These are phyloP conservation scores for Plasmodium berghei DNA, from an alignment of 169 alveolate species.

Conservation along the genomic window DNA sequence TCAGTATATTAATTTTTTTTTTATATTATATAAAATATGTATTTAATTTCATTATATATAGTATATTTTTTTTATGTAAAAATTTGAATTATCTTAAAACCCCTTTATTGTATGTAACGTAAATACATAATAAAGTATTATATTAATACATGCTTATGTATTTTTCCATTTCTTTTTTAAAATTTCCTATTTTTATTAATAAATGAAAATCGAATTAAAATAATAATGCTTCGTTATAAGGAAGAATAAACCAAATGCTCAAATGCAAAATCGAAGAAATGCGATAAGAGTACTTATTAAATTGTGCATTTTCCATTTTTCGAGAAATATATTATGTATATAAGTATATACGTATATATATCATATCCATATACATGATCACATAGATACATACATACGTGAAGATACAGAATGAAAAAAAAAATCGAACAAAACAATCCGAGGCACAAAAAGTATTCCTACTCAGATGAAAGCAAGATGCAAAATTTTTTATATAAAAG, in stretches of 20 bases:
- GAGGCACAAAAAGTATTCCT: conserved; percentile 9
- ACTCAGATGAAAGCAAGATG: conserved; percentile 38
- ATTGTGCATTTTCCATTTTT: not conserved
- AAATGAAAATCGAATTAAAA: not conserved
- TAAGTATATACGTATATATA: not conserved
- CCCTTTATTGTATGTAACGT: too few species aligned
- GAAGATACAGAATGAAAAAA: conserved; percentile 51
- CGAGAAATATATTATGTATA: not conserved
- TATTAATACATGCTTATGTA: too few species aligned
- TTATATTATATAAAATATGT: too few species aligned
- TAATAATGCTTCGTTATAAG: not conserved
- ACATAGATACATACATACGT: conserved; percentile 4
- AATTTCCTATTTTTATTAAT: not conserved
- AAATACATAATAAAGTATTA: too few species aligned
- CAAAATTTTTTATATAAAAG: conserved; percentile 14
- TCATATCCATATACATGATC: conserved; percentile 6
- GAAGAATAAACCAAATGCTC: conserved; percentile 9
- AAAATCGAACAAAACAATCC: conserved; percentile 6
- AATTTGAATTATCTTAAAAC: too few species aligned
- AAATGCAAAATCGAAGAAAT: not conserved
- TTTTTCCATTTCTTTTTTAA: too few species aligned
- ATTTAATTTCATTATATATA: too few species aligned
- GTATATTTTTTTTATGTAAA: too few species aligned
- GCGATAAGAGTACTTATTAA: not conserved
- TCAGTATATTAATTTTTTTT: too few species aligned